Evolutionary conservation across 345 rosid genomes (phyloP).

Genomic region (Rhodamnia argentea): DNA sequence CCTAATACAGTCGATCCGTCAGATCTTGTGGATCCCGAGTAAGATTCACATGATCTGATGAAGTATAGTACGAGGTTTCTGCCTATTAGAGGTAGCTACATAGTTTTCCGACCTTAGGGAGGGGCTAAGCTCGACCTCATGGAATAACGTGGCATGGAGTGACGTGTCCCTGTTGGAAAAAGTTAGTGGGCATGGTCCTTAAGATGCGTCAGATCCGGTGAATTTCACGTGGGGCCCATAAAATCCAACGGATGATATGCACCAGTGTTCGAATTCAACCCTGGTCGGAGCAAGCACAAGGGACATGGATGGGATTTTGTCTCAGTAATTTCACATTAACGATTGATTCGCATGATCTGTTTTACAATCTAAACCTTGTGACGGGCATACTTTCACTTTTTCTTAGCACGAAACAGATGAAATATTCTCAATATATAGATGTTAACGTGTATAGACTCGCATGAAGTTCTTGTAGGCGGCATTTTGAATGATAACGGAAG

Average conservation of each 20-base stretch:
- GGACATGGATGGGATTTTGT: background rate
- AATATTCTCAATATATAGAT: background rate
- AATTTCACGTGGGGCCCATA: background rate
- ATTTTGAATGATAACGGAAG: background rate
- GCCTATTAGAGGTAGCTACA: background rate
- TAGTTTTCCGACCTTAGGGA: background rate
- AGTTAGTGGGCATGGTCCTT: background rate
- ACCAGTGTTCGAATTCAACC: background rate
- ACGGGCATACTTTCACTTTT: background rate
- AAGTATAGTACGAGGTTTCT: fast-evolving
- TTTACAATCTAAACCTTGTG: background rate
- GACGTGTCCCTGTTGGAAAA: no score
- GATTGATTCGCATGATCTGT: no score
- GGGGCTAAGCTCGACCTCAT: background rate
- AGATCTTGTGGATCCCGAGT: fast-evolving
- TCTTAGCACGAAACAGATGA: background rate
- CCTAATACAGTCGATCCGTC: fast-evolving
- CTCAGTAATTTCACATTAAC: background rate
- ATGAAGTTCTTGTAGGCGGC: background rate
- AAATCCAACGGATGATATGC: background rate
- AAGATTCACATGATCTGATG: background rate
- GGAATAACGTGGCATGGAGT: background rate
- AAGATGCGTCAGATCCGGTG: background rate
- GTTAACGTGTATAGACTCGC: background rate
- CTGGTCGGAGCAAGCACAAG: background rate